Evolutionary conservation across 2,329 filamentous ascomycete species (phyloP).

Genomic region (Pyrenophora seminiperda): DNA sequence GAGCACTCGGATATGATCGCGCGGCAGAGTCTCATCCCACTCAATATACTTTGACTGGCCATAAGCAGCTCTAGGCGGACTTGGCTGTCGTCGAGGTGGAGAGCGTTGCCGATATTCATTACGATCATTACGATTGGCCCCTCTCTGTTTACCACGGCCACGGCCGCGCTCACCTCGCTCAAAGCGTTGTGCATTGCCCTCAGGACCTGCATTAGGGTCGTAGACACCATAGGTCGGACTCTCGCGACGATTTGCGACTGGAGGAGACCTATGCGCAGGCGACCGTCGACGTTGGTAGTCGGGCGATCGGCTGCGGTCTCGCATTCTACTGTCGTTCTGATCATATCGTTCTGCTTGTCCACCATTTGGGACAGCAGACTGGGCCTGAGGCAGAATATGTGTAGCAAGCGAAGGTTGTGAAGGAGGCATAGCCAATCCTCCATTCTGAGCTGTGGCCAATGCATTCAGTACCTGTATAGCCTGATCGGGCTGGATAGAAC

Average conservation of each 20-base stretch:
- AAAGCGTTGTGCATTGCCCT: conserved; percentile 60
- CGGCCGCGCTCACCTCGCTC: conserved; percentile 62
- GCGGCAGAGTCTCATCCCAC: conserved; percentile 74
- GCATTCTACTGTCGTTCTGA: conserved; percentile 42
- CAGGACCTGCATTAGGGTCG: conserved; percentile 63
- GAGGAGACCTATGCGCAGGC: conserved; percentile 60
- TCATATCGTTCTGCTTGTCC: conserved; percentile 35
- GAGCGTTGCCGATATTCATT: conserved; percentile 84
- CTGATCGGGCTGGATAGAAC: conserved; percentile 43
- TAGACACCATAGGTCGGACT: conserved; percentile 77
- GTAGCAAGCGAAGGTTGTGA: conserved; percentile 26
- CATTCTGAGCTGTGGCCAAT: conserved; percentile 34
- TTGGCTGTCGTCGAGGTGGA: conserved; percentile 68
- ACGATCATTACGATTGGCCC: conserved; percentile 54
- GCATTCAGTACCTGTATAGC: conserved; percentile 42
- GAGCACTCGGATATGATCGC: conserved; percentile 78
- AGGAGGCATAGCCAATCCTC: conserved; percentile 34
- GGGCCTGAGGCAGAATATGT: conserved; percentile 23
- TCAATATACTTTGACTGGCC: conserved; percentile 73
- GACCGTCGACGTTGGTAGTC: conserved; percentile 71
- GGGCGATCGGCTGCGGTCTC: conserved; percentile 56
- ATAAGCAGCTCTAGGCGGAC: conserved; percentile 51
- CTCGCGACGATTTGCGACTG: conserved; percentile 63
- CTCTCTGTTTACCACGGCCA: conserved; percentile 55
- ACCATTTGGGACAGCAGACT: conserved; percentile 26